phyloP scores from a whole-genome alignment of 805 yeast genomes.

The Saturnispora serradocipensis region DNA sequence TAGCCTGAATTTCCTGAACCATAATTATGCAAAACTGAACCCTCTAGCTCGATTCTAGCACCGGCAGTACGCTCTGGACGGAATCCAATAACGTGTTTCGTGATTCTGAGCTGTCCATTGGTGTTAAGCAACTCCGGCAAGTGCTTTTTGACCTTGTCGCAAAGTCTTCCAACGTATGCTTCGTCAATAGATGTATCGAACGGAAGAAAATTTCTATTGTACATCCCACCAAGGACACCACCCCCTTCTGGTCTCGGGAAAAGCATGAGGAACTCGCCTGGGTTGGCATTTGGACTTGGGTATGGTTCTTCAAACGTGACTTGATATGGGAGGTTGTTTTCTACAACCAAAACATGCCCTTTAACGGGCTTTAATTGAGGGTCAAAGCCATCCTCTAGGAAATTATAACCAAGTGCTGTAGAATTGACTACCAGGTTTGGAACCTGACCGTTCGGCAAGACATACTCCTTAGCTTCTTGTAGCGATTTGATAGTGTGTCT shows the following conservation, averaged over 20 bases:
- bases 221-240: slow-evolving; percentile 50
- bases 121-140: slow-evolving; percentile 40
- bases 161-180: slow-evolving; percentile 40
- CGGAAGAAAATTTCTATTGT: slow-evolving; percentile 17
- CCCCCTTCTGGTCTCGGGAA: slow-evolving; percentile 67
- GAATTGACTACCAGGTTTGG: slow-evolving; percentile 45
- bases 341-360: slow-evolving; percentile 51
- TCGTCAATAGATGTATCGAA: slow-evolving; percentile 30
- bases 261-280: slow-evolving; percentile 43
- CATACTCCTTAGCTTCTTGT: slow-evolving; percentile 36
- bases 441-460: slow-evolving; percentile 15
- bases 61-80: slow-evolving; percentile 60
- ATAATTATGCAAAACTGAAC: slow-evolving; percentile 46
- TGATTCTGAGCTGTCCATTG: slow-evolving; percentile 32
- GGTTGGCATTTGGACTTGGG: slow-evolving; percentile 23
- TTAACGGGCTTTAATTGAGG: slow-evolving; percentile 38
- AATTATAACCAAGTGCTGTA: slow-evolving; percentile 42
- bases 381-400: slow-evolving; percentile 44
- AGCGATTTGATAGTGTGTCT: slow-evolving; percentile 35
- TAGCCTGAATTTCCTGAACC: slow-evolving; percentile 33
- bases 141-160: slow-evolving; percentile 34
- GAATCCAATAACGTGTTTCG: slow-evolving; percentile 53
- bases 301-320: slow-evolving; percentile 24
- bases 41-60: slow-evolving; percentile 33
- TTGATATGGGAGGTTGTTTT: slow-evolving; percentile 35